Evolutionary conservation across 23 red algal genomes (phyloP).

Genomic region (Gracilariopsis chorda): DNA sequence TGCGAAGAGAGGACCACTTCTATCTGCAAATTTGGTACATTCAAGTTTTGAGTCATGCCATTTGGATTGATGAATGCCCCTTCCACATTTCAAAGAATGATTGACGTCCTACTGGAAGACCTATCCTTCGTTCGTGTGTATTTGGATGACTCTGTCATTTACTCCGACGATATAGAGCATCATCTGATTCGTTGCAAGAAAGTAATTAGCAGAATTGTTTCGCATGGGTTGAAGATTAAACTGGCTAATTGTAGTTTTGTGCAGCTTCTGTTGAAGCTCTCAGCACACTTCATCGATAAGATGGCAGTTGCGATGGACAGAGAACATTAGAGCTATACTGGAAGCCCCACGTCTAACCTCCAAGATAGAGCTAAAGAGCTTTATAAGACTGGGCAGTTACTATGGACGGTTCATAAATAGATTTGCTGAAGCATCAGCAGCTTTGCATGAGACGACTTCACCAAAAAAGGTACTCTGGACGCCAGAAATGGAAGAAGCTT

Average conservation of each 20-base stretch:
- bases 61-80: constrained; percentile 24
- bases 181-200: not conserved
- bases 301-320: not conserved
- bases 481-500: not conserved
- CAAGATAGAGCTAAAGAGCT: not conserved
- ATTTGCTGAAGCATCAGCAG: not conserved
- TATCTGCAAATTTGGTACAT: not conserved
- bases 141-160: not conserved
- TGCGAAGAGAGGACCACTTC: not conserved
- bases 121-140: not conserved
- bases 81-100: not conserved
- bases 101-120: not conserved
- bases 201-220: not conserved
- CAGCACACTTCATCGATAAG: not conserved
- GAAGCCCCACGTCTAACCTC: not conserved
- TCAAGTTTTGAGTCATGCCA: not conserved
- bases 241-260: not conserved
- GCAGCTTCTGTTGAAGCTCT: not conserved
- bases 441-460: not conserved
- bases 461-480: not conserved
- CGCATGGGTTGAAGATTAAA: not conserved
- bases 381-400: not conserved
- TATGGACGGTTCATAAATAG: not conserved
- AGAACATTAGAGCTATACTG: not conserved
- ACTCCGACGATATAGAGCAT: not conserved